A percentile compares a stretch with the other conserved stretches of the same genome.
Evolutionary conservation across 2,329 filamentous ascomycete genomes (phyloP).

Genomic region (Trichoderma citrinoviride): DNA sequence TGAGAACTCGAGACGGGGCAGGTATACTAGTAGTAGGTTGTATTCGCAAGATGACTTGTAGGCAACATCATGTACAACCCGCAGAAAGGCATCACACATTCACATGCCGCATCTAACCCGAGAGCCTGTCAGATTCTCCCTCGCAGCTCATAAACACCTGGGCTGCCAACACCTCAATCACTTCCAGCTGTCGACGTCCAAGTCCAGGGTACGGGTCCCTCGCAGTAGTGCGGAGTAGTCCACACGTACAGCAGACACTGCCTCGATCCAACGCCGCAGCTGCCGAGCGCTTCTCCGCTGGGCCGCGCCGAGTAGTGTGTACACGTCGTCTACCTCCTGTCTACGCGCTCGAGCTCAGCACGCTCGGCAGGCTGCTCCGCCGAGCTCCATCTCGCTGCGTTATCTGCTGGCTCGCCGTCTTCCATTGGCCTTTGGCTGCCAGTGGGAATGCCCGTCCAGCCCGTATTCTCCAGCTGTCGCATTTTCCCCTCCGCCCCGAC

Average conservation of each 20-base stretch:
- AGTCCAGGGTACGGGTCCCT: background rate
- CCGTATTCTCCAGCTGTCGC: constrained; percentile 8
- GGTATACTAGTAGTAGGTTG: too few relatives aligned
- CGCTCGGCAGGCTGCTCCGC: constrained; percentile 4
- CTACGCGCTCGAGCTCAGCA: background rate
- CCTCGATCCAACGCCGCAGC: background rate
- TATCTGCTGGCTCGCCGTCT: constrained; percentile 7
- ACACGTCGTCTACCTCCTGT: background rate
- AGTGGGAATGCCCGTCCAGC: background rate
- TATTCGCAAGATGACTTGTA: too few relatives aligned
- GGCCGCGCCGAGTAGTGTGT: background rate
- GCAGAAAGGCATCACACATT: background rate
- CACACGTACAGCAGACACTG: background rate
- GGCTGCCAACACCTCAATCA: too few relatives aligned
- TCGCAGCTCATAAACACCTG: constrained; percentile 1
- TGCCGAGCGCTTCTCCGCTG: background rate
- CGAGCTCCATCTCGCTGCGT: constrained; percentile 13
- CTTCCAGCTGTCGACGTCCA: background rate
- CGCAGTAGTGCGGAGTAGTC: constrained; percentile 12
- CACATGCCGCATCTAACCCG: constrained; percentile 1
- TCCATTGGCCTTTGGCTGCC: constrained; percentile 5
- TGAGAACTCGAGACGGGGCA: too few relatives aligned
- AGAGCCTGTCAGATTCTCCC: background rate
- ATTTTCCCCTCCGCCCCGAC: background rate
- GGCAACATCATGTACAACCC: too few relatives aligned